A percentile compares a stretch with the other conserved stretches of the same genome.
phyloP scores from a whole-genome alignment of 257 asterid species.

The Nicotiana undulata region DNA sequence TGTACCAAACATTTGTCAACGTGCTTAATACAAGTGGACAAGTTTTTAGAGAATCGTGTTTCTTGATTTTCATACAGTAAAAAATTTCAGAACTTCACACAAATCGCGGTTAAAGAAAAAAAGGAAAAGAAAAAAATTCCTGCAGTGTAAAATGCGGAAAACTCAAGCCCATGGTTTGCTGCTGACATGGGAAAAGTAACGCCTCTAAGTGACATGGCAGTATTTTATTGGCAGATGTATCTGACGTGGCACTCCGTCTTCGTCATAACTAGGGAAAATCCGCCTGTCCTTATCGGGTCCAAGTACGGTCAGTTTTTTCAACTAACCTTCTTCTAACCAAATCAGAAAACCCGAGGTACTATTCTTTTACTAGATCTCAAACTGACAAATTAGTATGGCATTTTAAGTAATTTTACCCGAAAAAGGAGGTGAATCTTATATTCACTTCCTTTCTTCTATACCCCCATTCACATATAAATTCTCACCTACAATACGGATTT shows the following conservation, averaged over 20 bases:
- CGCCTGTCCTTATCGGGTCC: constrained; percentile 4
- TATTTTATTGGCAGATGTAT: neutral
- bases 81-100: neutral
- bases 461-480: neutral
- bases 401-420: neutral
- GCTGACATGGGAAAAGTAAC: neutral
- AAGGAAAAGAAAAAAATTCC: neutral
- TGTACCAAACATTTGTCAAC: neutral
- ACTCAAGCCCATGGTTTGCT: neutral
- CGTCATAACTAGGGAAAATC: neutral
- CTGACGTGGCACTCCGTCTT: neutral
- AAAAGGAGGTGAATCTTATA: constrained; percentile 5
- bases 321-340: neutral
- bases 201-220: neutral
- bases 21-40: neutral
- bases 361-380: neutral
- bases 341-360: neutral
- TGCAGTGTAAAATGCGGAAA: neutral
- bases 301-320: constrained; percentile 3
- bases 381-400: neutral
- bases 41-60: neutral
- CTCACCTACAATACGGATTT: neutral
- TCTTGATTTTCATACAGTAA: neutral
- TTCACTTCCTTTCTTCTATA: neutral
- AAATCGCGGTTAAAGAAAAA: neutral